phyloP scores from a whole-genome alignment of 768 basidiomycete genomes.

The Hebeloma cylindrosporum region DNA sequence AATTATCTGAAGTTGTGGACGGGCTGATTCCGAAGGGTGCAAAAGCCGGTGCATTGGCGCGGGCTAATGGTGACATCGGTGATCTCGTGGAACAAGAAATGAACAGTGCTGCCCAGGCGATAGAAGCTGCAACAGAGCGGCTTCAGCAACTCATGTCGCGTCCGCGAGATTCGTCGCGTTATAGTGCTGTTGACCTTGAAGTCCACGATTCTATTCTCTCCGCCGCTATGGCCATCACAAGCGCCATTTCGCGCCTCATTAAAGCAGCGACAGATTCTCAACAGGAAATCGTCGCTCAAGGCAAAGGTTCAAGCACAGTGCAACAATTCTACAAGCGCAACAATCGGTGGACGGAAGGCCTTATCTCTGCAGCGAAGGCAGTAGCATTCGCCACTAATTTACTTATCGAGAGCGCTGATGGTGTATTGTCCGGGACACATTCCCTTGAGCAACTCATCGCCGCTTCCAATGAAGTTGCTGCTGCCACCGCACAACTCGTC shows the following conservation, averaged over 20 bases:
- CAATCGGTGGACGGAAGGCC: conserved; percentile 99
- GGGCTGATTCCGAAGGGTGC: conserved; percentile 80
- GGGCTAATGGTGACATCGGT: conserved; percentile 90
- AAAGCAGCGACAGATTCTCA: conserved; percentile 97
- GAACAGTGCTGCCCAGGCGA: conserved; percentile 88
- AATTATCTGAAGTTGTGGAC: conserved; percentile 87
- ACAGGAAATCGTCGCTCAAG: conserved; percentile 95
- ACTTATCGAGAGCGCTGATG: conserved; percentile 97
- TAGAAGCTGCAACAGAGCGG: conserved; percentile 89
- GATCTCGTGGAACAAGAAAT: conserved; percentile 97
- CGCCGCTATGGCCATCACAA: conserved; percentile 93
- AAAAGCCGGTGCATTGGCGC: conserved; percentile 64
- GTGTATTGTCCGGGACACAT: conserved; percentile 94
- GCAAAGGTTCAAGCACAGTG: conserved; percentile 85
- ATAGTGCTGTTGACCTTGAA: conserved; percentile 89
- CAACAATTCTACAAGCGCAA: conserved; percentile 99
- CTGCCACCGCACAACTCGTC: conserved; percentile 95
- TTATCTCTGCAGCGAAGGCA: conserved; percentile 96
- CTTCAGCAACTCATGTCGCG: conserved; percentile 90
- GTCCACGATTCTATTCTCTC: conserved; percentile 97
- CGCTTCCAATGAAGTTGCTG: conserved; percentile 98
- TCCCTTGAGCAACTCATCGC: conserved; percentile 98
- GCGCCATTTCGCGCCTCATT: conserved; percentile 91
- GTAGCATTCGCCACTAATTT: conserved; percentile 96
- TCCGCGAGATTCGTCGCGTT: conserved; percentile 83